Conservation (phyloP, 2,329 filamentous ascomycete species). For the Penicillium nordicum region DNA sequence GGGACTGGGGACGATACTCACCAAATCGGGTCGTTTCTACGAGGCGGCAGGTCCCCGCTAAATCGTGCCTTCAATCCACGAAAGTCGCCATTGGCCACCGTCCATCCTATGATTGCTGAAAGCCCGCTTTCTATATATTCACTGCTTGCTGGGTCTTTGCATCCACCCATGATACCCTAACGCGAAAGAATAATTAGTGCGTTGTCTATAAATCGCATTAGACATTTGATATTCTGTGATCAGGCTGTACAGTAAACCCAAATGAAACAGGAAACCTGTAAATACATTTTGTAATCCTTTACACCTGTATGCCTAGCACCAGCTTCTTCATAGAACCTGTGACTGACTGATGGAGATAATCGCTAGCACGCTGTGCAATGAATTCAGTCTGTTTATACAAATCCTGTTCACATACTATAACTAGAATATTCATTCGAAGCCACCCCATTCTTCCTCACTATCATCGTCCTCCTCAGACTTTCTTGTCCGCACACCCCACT, state of each 20-base stretch:
- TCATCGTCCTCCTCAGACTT: conserved; percentile 40
- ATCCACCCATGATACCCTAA: conserved; percentile 35
- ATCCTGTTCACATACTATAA: conserved; percentile 1
- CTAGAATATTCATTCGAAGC: conserved; percentile 49
- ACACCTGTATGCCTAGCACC: background rate
- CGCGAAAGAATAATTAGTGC: conserved; percentile 20
- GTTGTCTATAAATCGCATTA: conserved; percentile 12
- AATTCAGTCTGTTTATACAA: conserved; percentile 9
- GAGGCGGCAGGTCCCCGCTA: conserved; percentile 52
- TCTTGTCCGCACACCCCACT: conserved; percentile 51
- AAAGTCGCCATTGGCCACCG: background rate
- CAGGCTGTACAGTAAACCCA: conserved; percentile 10
- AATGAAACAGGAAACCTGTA: conserved; percentile 8
- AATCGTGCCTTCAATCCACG: background rate
- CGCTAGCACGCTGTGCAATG: conserved; percentile 13
- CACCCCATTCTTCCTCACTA: conserved; percentile 63
- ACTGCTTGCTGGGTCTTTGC: conserved; percentile 18
- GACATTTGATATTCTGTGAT: conserved; percentile 6
- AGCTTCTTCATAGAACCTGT: background rate
- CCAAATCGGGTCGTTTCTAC: conserved; percentile 67
- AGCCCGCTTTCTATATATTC: conserved; percentile 7
- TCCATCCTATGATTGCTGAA: background rate
- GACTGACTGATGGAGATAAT: background rate
- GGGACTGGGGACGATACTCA: conserved; percentile 79
- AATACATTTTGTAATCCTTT: background rate